Evolutionary conservation across 73 alveolate species (phyloP).

Genomic region (Paramecium pentaurelia): DNA sequence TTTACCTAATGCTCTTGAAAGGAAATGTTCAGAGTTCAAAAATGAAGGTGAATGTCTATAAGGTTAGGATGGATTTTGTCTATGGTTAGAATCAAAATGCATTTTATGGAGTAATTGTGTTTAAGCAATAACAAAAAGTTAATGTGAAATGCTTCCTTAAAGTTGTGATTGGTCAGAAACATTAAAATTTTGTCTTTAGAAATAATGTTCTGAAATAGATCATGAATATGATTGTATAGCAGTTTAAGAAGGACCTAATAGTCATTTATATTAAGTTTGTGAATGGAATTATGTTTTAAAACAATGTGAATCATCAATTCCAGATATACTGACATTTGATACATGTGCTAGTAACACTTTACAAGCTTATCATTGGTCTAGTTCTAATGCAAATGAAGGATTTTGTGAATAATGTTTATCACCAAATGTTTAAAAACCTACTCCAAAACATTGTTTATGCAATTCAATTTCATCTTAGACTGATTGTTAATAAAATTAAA

Average conservation of each 20-base stretch:
- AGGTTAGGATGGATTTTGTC: conserved; percentile 9
- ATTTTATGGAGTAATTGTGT: not conserved
- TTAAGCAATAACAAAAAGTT: not conserved
- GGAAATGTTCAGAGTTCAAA: not conserved
- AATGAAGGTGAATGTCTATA: not conserved
- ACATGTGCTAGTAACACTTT: not conserved
- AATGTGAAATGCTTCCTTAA: not conserved
- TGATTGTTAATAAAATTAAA: not conserved
- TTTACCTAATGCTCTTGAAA: not conserved
- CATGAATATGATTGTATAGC: not conserved
- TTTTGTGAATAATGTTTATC: conserved; percentile 9
- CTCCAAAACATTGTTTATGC: not conserved
- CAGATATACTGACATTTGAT: not conserved
- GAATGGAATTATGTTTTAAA: not conserved
- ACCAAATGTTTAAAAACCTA: not conserved
- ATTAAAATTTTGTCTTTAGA: not conserved
- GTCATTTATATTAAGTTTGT: conserved; percentile 7
- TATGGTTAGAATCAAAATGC: not conserved
- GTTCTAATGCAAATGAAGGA: not conserved
- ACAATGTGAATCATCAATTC: not conserved
- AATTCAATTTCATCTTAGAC: not conserved
- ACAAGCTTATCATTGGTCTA: not conserved
- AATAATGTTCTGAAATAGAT: not conserved
- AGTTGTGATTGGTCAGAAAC: not conserved
- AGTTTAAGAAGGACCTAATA: not conserved